A percentile compares a stretch with the other conserved stretches of the same genome.
Evolutionary conservation across 176 grass and related monocot genomes (phyloP).

Genomic region (Cocos nucifera): DNA sequence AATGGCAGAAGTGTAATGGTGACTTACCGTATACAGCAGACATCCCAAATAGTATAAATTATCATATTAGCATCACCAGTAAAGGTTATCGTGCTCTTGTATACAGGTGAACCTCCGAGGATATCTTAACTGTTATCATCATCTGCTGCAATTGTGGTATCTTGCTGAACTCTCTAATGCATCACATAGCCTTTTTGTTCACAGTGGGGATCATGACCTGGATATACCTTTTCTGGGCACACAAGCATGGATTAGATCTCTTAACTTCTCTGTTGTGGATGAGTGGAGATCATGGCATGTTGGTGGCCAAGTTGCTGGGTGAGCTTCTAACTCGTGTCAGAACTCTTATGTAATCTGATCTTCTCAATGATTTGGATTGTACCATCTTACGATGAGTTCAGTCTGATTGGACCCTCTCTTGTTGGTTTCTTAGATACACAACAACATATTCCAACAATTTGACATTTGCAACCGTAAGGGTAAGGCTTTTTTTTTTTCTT

Average conservation of each 20-base stretch:
- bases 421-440: too few species aligned
- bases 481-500: too few species aligned
- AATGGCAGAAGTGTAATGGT: background rate
- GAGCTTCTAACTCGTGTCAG: background rate
- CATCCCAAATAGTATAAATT: background rate
- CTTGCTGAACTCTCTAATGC: background rate
- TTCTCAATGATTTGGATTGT: too few species aligned
- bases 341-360: background rate
- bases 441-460: too few species aligned
- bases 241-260: background rate
- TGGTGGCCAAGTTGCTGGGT: conserved; percentile 1
- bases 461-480: too few species aligned
- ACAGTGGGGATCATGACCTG: conserved; percentile 11
- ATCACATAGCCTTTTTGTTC: background rate
- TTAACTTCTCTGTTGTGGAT: background rate
- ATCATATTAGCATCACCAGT: background rate
- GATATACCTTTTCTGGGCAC: background rate
- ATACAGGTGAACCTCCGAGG: background rate
- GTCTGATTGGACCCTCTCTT: background rate
- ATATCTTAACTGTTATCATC: background rate
- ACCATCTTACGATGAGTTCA: too few species aligned
- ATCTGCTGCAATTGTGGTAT: background rate
- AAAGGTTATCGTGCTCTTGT: background rate
- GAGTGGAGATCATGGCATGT: conserved; percentile 1
- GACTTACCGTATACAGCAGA: background rate